Evolutionary conservation across 345 rosid species (phyloP), one percentile per base, ranked within the genome.

Genomic region (Melastoma malabathricum): DNA sequence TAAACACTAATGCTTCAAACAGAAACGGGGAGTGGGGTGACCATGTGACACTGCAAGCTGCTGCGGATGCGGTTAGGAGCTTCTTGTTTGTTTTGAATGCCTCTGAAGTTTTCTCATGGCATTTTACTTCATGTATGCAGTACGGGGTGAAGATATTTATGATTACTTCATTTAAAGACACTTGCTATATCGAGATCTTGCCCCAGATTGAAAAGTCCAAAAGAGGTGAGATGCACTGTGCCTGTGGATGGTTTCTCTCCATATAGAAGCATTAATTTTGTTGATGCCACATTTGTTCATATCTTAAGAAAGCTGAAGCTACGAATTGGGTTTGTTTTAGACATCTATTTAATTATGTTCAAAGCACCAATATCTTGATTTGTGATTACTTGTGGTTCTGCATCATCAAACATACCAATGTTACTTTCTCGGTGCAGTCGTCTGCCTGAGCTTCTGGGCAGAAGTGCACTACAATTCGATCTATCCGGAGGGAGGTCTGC

Each of bases 391-490:
- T 6, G 6, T 6, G 31, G 31, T 27, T 27, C 31, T 27, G 6
- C 31, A 27, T 2, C 31, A 3, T 27, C 34, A 31, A 27, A 29
- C 34, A 25, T 4, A 23, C 17, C 31, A 51, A 18, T 16, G 38
- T 54, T 54, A n/a, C n/a, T 45, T 57, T 41, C 15, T 44, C 31
- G 25, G 3, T 62, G 67, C 86, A 84, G 98, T 84, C 58, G 77
- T 92, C 58, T 87, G 67, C 76, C 67, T 81, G 72, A 92, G 95
- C 70, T 92, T 92, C 61, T 92, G 96, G 98, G 96, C 93, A 3
- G 96, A 84, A 65, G 98, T 92, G 67, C 96, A 92, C 68, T 87
- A 92, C 76, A 92, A 92, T 60, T 87, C 98, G 8, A 80, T 92
- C 6, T 84, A 87, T 68, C 89, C 95, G 3, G 83, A 69, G 73